Evolutionary conservation across 768 basidiomycete genomes (phyloP).

Genomic region (Mrakia blollopis): DNA sequence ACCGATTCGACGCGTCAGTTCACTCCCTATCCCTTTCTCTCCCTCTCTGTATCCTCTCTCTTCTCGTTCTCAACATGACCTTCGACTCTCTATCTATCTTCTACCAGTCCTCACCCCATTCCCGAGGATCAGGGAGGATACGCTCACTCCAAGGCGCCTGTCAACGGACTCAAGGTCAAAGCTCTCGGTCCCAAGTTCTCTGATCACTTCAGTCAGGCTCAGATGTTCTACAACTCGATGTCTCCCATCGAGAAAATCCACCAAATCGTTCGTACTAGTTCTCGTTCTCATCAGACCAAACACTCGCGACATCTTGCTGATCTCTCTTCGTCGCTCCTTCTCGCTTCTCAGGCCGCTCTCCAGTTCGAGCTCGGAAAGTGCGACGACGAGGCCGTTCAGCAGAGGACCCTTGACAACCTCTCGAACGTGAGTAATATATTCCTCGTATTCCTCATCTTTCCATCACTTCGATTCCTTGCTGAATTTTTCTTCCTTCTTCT

Average conservation of each 20-base stretch:
- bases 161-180: slow-evolving; percentile 55
- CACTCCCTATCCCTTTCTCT: background rate
- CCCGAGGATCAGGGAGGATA: slow-evolving; percentile 18
- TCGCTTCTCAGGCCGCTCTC: slow-evolving; percentile 49
- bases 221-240: slow-evolving; percentile 80
- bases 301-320: too few relatives aligned
- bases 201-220: slow-evolving; percentile 72
- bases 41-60: background rate
- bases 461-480: background rate
- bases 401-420: slow-evolving; percentile 57
- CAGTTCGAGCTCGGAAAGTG: slow-evolving; percentile 81
- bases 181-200: slow-evolving; percentile 55
- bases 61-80: background rate
- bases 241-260: slow-evolving; percentile 64
- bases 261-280: slow-evolving; percentile 45
- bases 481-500: background rate
- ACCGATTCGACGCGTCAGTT: slow-evolving; percentile 51
- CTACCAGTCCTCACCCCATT: background rate
- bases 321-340: too few relatives aligned
- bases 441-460: too few relatives aligned
- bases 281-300: too few relatives aligned
- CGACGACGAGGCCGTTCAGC: slow-evolving; percentile 67
- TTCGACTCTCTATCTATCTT: background rate
- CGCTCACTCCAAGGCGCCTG: slow-evolving; percentile 14
- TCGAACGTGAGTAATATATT: slow-evolving; percentile 51